Evolutionary conservation across 495 filamentous ascomycete genomes (phyloP).

Genomic region (Daldinia loculata): DNA sequence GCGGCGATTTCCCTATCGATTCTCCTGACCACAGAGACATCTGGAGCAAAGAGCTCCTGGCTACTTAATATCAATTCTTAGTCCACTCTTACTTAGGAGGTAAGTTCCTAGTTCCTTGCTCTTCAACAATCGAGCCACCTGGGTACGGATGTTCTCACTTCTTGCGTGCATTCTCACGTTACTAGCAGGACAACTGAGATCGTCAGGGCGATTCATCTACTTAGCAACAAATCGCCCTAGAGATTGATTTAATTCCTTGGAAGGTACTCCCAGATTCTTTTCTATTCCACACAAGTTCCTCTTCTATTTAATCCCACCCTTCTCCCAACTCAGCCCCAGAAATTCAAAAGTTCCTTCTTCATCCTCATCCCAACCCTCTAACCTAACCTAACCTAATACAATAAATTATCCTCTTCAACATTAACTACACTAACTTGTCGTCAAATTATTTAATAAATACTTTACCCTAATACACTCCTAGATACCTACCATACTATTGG

Average conservation of each 20-base stretch:
- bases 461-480: not conserved
- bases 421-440: not conserved
- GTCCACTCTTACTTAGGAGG: no score
- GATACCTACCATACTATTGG: constrained; percentile 16
- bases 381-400: not conserved
- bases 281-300: not conserved
- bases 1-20: not conserved
- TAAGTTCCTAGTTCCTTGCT: no score
- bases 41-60: not conserved
- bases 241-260: not conserved
- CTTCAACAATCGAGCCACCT: no score
- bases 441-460: not conserved
- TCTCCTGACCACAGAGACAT: not conserved
- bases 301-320: not conserved
- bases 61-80: no score
- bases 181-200: no score
- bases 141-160: no score
- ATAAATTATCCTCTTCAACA: not conserved
- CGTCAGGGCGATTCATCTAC: no score
- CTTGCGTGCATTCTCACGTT: no score
- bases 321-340: not conserved
- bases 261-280: not conserved
- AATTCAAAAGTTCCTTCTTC: not conserved
- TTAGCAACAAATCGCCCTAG: no score
- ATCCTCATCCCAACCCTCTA: not conserved